Base-by-base conservation (phyloP, 306 rosid species). In the Medicago ruthenica region DNA sequence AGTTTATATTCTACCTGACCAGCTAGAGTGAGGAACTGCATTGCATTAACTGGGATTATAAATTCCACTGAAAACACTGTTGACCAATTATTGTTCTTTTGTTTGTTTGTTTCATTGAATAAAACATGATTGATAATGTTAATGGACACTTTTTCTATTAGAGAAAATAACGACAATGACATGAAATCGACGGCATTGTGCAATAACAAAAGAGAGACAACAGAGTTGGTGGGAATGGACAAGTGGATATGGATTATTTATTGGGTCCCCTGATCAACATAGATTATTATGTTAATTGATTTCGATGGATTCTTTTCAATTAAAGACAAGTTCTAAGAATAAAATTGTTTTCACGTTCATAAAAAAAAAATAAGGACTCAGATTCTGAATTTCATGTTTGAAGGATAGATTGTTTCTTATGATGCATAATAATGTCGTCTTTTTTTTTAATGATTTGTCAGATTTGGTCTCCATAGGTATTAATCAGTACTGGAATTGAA, bases 151-250 rank as follows among this genome's bases (percentile, higher is more conserved):
- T 71, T 16, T 54, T 71, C 50, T 7, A 37, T 18, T 54, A 3
- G 51, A 36, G 14, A 36, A 54, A 51, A 54, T 71, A 71, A 71
- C n/a, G 42, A 69, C 58, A 68, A 45, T 67, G 41, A 68, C 8
- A 24, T 45, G 59, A 68, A 22, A 68, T 42, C 11, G 34, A 67
- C 13, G 3, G 39, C 72, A 20, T 3, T 41, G 4, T 5, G 8
- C 55, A 12, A 4, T 66, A 9, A 6, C 21, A 42, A 67, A 24
- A 67, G 7, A 45, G 16, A 11, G 37, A 20, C 5, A 12, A 10
- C 37, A 20, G 71, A 67, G 53, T 67, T 67, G 17, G 71, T 67
- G 71, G 54, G 54, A 66, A 40, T 66, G 34, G 71, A 20, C 37
- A 6, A 58, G 36, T 66, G 54, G 71, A 20, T 58, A 11, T 13